Percentiles rank a stretch among this genome's conserved stretches.
These are phyloP conservation scores for Gonium pectorale DNA, from an alignment of 139 green algal species.

Conservation along the genomic window DNA sequence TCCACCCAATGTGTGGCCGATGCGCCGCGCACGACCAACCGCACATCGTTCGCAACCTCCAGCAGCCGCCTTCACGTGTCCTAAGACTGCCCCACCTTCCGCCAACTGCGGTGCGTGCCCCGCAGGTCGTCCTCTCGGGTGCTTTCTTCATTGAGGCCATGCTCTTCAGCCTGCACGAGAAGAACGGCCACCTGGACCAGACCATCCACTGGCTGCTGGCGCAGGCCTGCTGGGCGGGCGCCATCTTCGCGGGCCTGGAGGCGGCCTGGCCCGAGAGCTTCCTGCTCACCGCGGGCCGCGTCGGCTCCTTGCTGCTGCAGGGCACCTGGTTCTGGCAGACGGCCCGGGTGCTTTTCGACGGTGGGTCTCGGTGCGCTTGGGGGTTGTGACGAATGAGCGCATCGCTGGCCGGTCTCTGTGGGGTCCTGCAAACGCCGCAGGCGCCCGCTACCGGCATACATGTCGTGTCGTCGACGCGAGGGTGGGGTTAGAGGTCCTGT, in stretches of 20 bases:
- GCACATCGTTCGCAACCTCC: too few relatives aligned
- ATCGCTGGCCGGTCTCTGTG: too few relatives aligned
- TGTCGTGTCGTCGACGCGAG: too few relatives aligned
- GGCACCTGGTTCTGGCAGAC: conserved; percentile 44
- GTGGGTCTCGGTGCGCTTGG: background rate
- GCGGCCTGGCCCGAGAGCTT: conserved; percentile 7
- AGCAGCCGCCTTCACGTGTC: too few relatives aligned
- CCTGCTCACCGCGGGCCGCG: conserved; percentile 31
- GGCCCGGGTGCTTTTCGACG: conserved; percentile 29
- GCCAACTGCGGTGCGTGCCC: too few relatives aligned
- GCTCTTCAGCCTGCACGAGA: conserved; percentile 43
- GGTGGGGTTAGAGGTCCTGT: too few relatives aligned
- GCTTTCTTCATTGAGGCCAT: conserved; percentile 30
- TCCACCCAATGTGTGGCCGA: too few relatives aligned
- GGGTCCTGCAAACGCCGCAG: background rate
- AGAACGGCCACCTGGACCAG: conserved; percentile 35
- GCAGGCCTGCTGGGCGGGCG: conserved; percentile 4
- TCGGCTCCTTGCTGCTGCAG: conserved; percentile 22
- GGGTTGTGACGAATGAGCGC: too few relatives aligned
- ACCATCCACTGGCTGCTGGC: conserved; percentile 32
- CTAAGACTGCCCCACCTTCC: too few relatives aligned
- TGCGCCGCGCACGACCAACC: too few relatives aligned
- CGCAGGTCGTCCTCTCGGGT: conserved; percentile 1
- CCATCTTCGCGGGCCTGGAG: conserved; percentile 25
- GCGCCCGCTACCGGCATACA: background rate